Base-by-base conservation (phyloP, 2,329 filamentous ascomycete genomes). In the Penicillium sp. region DNA sequence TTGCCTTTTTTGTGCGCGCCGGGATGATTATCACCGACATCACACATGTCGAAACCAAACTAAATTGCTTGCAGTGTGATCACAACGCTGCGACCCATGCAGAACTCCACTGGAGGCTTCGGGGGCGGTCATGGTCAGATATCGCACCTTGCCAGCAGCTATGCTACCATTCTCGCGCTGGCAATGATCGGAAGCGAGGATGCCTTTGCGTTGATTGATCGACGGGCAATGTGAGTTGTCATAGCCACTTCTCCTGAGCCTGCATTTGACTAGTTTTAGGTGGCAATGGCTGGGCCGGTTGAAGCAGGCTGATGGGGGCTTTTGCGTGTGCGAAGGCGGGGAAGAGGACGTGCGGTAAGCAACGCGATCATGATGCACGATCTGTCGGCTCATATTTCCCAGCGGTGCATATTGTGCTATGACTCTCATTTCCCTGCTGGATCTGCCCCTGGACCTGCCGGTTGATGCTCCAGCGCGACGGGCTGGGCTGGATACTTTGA, bases 341-440 rank as follows among this genome's bases (percentile, higher is more conserved):
- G 92, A 98, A 68, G 84, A 92, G 65, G 92, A 98, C 64, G 84
- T 95, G 44, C 80, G 87, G 84, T 85, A 73, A 63, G 73, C 63
- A n/a, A 30, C 28, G 42, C 39, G 33, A 36, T 37, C 33, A 37
- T 30, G 34, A 45, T 52, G 39, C 44, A 38, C 29, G 38, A 39
- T 48, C 37, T n/a, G n/a, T 28, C 22, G 31, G 12, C 23, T 40
- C 40, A 46, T 35, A 39, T 39, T 41, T 51, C 40, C 50, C 52
- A 86, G 87, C 59, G 92, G 90, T 45, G 89, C 88, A 36, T 98
- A 94, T 68, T 95, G 89, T 67, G 86, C 88, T 32, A 76, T 90
- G 57, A 82, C 90, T 40, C 75, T 94, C 38, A 79, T 95, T 52
- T 84, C 85, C 6, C 71, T 96, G 30, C 76, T 96, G 38, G 80